Evolutionary conservation across 108 stramenopile species (phyloP), one percentile per base, ranked within the genome.

Genomic region (Schizochytrium sp.): DNA sequence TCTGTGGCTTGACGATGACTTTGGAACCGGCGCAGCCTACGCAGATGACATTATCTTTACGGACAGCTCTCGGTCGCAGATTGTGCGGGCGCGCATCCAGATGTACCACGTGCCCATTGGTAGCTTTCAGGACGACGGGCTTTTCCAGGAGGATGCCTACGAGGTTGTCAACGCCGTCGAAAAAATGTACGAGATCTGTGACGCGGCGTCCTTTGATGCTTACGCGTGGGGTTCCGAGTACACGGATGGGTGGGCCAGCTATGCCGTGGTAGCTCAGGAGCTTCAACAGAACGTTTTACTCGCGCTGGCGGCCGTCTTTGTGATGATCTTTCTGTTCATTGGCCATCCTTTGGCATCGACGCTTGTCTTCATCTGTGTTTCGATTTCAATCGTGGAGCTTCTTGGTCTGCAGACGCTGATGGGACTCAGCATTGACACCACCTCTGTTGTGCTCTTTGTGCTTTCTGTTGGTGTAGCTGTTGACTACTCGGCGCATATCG

Each of bases 401-500:
- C 60, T 91, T n/a, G 90, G 90, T 5, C 19, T 76, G 2, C 88
- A 88, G 88, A 41, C 58, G 58, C 21, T 91, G n/a, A 23, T 60
- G 71, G 88, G 71, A 0, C 43, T 91, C 28, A 34, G 57, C 28
- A 21, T 91, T 4, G 88, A 91, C 88, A 88, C 88, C n/a, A 47
- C 88, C 5, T 21, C 60, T 5, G n/a, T 89, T 18, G 83, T 91
- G 23, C 72, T 34, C 28, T 43, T 69, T n/a, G 48, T 91, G 25
- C 88, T 91, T 6, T n/a, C 76, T 19, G 51, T 91, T 28, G 91
- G 91, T 16, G 87, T 91, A 53, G 45, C 89, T 21, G 89, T 89
- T 41, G 89, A 90, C 87, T 90, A 87, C 48, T 87, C 90, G 6
- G 90, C 87, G 16, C 91, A 90, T 63, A 59, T 91, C 41, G 89